Conservation (phyloP, 2,329 filamentous ascomycete species). For the Aspergillus awamori region DNA sequence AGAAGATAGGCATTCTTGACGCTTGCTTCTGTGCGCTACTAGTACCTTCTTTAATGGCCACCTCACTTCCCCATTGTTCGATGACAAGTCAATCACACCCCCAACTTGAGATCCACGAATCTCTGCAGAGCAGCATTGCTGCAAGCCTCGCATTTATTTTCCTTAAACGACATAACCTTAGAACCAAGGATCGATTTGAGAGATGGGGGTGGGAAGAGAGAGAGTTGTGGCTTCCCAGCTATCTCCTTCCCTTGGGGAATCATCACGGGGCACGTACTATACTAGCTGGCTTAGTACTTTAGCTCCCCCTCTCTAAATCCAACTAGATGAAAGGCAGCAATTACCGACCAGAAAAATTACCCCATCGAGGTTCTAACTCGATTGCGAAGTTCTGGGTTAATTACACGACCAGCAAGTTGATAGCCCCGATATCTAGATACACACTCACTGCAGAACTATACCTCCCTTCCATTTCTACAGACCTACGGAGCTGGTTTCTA, state of each 20-base stretch:
- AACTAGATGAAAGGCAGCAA: background rate
- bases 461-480: background rate
- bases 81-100: too few species aligned
- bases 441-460: background rate
- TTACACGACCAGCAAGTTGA: background rate
- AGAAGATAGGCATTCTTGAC: background rate
- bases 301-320: background rate
- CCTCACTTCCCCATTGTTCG: too few species aligned
- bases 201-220: too few species aligned
- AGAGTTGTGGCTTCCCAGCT: background rate
- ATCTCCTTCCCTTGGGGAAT: background rate
- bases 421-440: background rate
- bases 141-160: too few species aligned
- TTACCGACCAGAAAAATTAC: background rate
- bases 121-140: too few species aligned
- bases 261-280: background rate
- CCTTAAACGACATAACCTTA: too few species aligned
- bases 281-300: background rate
- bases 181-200: too few species aligned
- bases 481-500: background rate
- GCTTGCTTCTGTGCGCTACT: background rate
- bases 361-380: background rate
- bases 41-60: background rate
- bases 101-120: too few species aligned
- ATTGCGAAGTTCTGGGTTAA: background rate